These are phyloP conservation scores for Drechslera avenae DNA, from an alignment of 2,329 filamentous ascomycete species.

Conservation along the genomic window DNA sequence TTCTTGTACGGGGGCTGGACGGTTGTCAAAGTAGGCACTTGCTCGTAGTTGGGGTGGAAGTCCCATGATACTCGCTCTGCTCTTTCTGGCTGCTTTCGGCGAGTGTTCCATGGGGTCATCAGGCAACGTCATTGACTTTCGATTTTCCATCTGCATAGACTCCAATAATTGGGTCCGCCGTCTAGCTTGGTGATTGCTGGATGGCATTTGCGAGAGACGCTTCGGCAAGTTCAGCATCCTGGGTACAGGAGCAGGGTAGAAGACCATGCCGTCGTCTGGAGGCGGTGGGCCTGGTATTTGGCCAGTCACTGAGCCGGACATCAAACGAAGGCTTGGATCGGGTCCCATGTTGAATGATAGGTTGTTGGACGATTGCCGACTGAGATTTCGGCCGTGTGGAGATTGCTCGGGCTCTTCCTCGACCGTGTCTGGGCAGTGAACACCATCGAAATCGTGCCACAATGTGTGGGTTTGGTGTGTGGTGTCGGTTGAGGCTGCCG, in stretches of 20 bases:
- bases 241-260: slow-evolving; percentile 92
- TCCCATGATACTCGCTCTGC: slow-evolving; percentile 54
- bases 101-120: slow-evolving; percentile 3
- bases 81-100: slow-evolving; percentile 31
- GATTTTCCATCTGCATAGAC: slow-evolving; percentile 61
- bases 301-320: background rate
- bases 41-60: slow-evolving; percentile 85
- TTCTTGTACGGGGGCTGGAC: slow-evolving; percentile 61
- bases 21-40: slow-evolving; percentile 82
- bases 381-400: slow-evolving; percentile 22
- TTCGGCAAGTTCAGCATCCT: slow-evolving; percentile 91
- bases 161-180: slow-evolving; percentile 75
- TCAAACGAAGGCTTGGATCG: slow-evolving; percentile 23
- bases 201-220: slow-evolving; percentile 76
- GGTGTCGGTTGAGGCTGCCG: slow-evolving; percentile 64
- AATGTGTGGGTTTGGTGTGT: slow-evolving; percentile 68
- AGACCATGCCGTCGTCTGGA: slow-evolving; percentile 82
- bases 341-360: slow-evolving; percentile 54
- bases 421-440: slow-evolving; percentile 66
- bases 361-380: slow-evolving; percentile 30
- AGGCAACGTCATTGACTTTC: slow-evolving; percentile 54
- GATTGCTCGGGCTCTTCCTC: slow-evolving; percentile 38
- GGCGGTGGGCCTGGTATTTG: slow-evolving; percentile 49
- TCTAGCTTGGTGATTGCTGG: slow-evolving; percentile 67
- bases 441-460: slow-evolving; percentile 82